Evolutionary conservation across 2,329 filamentous ascomycete species (phyloP), one percentile per base, ranked within the genome.

Genomic region (Pezicula carpinea): DNA sequence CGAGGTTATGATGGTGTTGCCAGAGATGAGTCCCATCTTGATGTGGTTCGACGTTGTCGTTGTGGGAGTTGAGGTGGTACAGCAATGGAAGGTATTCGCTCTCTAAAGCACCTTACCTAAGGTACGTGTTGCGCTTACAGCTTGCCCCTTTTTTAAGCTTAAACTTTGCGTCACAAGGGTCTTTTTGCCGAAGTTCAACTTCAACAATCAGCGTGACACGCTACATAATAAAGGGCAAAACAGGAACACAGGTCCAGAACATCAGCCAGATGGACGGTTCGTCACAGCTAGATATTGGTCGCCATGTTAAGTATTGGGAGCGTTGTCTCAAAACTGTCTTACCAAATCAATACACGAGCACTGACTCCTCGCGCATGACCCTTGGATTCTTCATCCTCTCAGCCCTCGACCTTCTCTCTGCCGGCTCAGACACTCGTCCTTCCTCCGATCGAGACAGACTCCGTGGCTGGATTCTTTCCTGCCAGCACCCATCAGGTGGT

Each of bases 271-370:
- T 62, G 56, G 51, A 43, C 44, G 55, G 61, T n/a, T n/a, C n/a
- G 39, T 59, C 66, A 3, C 56, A 63, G 19, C 68, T 87, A 52
- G 72, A 86, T 62, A 80, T 75, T 48, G 72, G 79, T 40, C 78
- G 76, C 48, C 93, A 99, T 66, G 74, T 93, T 64, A 89, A 86
- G 63, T 99, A 96, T 77, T 99, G 91, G 85, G 80, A 90, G 55
- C 84, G 91, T 63, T 96, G 92, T 65, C 78, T 93, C 54, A 86
- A 85, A 64, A 85, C 84, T 19, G 78, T 85, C 52, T 82, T 99
- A 6, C 93, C 93, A 0, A 77, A 83, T 39, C 76, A 81, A 53
- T 99, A 97, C 72, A 95, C 88, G 14, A 77, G 83, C 64, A 93
- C 87, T 65, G 93, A 99, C 70, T 89, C 89, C 57, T 92, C 85